Evolutionary conservation across 2,329 filamentous ascomycete genomes (phyloP).

Genomic region (Grosmannia serpens): DNA sequence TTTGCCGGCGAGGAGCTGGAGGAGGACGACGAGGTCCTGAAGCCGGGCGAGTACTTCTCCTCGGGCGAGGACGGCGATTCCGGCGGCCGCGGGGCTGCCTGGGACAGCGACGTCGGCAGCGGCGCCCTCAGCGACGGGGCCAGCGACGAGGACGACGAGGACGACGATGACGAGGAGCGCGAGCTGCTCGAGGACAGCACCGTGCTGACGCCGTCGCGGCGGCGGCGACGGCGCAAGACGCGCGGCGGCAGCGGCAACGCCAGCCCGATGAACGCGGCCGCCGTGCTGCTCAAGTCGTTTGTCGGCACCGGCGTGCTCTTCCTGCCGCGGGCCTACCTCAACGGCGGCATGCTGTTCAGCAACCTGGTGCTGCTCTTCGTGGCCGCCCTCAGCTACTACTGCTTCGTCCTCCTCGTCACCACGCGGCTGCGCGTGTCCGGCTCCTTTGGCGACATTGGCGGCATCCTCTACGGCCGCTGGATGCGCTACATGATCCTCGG

Average conservation of each 20-base stretch:
- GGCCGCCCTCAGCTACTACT: slow-evolving; percentile 85
- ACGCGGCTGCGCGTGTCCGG: slow-evolving; percentile 76
- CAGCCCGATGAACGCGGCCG: slow-evolving; percentile 63
- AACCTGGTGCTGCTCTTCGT: slow-evolving; percentile 81
- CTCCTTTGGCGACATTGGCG: slow-evolving; percentile 97
- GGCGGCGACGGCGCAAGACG: slow-evolving; percentile 64
- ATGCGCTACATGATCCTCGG: slow-evolving; percentile 78
- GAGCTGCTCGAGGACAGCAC: slow-evolving; percentile 84
- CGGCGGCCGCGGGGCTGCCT: slow-evolving; percentile 26
- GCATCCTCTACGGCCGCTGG: slow-evolving; percentile 79
- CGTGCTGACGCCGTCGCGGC: slow-evolving; percentile 63
- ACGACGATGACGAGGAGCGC: slow-evolving; percentile 51
- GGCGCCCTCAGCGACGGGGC: slow-evolving; percentile 19
- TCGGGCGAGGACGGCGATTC: slow-evolving; percentile 48
- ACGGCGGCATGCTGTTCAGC: slow-evolving; percentile 95
- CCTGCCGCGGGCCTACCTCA: slow-evolving; percentile 83
- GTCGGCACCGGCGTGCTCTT: slow-evolving; percentile 95
- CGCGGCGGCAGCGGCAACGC: slow-evolving; percentile 66
- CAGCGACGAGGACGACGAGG: slow-evolving; percentile 38
- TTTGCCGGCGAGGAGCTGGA: slow-evolving; percentile 95
- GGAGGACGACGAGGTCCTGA: slow-evolving; percentile 85
- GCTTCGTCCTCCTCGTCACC: slow-evolving; percentile 85
- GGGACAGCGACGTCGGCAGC: not conserved
- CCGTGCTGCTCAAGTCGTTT: slow-evolving; percentile 91
- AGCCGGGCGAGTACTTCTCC: slow-evolving; percentile 83